Conservation (phyloP, 2,329 filamentous ascomycete species). For the Chrysoporthe puriensis region DNA sequence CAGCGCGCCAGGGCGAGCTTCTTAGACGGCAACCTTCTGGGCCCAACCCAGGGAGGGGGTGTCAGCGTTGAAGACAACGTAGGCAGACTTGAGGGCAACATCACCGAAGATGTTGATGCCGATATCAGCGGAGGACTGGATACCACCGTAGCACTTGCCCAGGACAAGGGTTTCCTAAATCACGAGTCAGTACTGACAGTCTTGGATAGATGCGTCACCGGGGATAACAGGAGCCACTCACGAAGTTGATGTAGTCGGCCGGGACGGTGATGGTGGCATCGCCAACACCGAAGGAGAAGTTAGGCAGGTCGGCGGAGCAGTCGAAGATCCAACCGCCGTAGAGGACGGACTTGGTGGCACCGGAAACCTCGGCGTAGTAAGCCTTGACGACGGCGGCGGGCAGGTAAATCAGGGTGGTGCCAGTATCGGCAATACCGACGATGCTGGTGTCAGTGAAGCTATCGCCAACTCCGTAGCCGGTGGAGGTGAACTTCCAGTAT, state of each 20-base stretch:
- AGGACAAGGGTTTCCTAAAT: background rate
- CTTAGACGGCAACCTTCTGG: conserved; percentile 16
- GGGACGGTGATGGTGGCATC: conserved; percentile 51
- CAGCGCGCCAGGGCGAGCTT: background rate
- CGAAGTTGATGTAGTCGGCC: conserved; percentile 45
- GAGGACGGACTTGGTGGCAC: conserved; percentile 41
- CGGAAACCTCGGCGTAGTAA: conserved; percentile 55
- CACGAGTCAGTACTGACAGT: conserved; percentile 5
- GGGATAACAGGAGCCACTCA: background rate
- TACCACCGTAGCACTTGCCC: conserved; percentile 63
- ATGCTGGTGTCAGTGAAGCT: conserved; percentile 34
- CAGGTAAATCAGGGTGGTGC: conserved; percentile 60
- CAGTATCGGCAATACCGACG: conserved; percentile 60
- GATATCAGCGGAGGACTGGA: conserved; percentile 62
- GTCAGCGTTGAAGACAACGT: conserved; percentile 63
- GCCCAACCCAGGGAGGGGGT: conserved; percentile 29
- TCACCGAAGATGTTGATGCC: conserved; percentile 70
- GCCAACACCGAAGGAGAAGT: conserved; percentile 54
- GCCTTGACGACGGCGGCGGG: conserved; percentile 49
- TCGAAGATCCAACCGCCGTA: conserved; percentile 57
- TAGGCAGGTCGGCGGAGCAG: conserved; percentile 51
- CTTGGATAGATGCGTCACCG: background rate
- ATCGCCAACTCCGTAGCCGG: conserved; percentile 40
- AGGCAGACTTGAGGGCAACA: conserved; percentile 71
- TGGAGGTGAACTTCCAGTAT: conserved; percentile 63